phyloP scores from a whole-genome alignment of 1,284 basidiomycete genomes.

The Ceratobasidium sp. region DNA sequence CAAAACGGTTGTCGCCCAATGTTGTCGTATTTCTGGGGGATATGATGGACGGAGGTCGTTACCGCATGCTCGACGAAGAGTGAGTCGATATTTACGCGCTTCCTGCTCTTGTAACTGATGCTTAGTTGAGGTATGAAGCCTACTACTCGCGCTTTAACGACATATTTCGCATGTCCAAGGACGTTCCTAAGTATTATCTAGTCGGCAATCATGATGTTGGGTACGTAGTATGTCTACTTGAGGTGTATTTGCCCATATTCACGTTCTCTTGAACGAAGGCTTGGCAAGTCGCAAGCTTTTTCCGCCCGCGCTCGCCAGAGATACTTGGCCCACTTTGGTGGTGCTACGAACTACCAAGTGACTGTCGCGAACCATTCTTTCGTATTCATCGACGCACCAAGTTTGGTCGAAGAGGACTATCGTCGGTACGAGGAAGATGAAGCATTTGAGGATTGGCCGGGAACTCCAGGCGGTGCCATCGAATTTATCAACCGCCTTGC shows the following conservation, averaged over 20 bases:
- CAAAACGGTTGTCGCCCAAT: slow-evolving; percentile 72
- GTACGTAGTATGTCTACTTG: slow-evolving; percentile 58
- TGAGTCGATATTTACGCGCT: slow-evolving; percentile 60
- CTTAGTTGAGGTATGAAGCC: slow-evolving; percentile 66
- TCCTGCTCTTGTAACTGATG: slow-evolving; percentile 33
- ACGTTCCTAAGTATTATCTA: slow-evolving; percentile 71
- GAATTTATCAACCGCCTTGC: slow-evolving; percentile 77
- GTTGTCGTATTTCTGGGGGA: slow-evolving; percentile 85
- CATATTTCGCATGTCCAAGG: slow-evolving; percentile 66
- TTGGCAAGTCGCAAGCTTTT: slow-evolving; percentile 68
- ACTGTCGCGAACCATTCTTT: slow-evolving; percentile 78
- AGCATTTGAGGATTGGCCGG: slow-evolving; percentile 70
- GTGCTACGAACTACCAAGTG: slow-evolving; percentile 66
- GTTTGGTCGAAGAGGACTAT: slow-evolving; percentile 83
- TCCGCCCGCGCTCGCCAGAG: slow-evolving; percentile 72
- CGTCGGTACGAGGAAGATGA: slow-evolving; percentile 68
- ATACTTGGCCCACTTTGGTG: slow-evolving; percentile 76
- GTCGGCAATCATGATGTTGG: slow-evolving; percentile 91
- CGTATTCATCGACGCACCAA: slow-evolving; percentile 80
- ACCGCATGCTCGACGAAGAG: slow-evolving; percentile 71
- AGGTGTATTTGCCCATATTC: slow-evolving; percentile 44
- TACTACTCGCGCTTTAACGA: slow-evolving; percentile 73
- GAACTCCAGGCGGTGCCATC: slow-evolving; percentile 71
- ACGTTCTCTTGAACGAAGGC: slow-evolving; percentile 58
- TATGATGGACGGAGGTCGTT: slow-evolving; percentile 79